A percentile compares a stretch with the other conserved stretches of the same genome.
Evolutionary conservation across 169 alveolate species (phyloP).

Genomic region (Plasmodium yoelii): DNA sequence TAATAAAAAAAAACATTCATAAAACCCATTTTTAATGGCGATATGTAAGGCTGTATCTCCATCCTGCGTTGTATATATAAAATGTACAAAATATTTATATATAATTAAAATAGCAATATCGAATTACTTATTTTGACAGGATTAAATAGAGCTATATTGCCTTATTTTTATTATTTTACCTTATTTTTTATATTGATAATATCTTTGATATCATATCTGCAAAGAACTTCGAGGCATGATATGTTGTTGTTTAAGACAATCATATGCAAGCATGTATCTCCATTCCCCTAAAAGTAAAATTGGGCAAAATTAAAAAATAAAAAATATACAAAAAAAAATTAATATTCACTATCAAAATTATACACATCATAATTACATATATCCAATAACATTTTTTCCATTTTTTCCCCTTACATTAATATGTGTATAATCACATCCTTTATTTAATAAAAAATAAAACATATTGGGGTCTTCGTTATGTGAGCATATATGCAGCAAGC

Average conservation of each 20-base stretch:
- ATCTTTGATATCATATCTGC: slow-evolving; percentile 44
- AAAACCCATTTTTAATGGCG: slow-evolving; percentile 71
- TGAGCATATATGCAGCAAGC: slow-evolving; percentile 63
- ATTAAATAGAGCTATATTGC: too few species aligned
- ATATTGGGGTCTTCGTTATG: slow-evolving; percentile 62
- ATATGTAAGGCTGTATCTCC: slow-evolving; percentile 75
- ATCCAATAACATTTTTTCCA: background rate
- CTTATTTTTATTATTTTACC: slow-evolving; percentile 15
- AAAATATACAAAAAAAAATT: background rate
- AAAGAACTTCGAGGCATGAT: slow-evolving; percentile 54
- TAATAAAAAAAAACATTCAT: slow-evolving; percentile 35
- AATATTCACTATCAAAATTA: too few species aligned
- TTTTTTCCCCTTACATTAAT: slow-evolving; percentile 37
- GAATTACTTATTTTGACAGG: too few species aligned
- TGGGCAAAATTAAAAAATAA: background rate
- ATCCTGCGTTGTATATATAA: slow-evolving; percentile 21
- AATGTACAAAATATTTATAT: background rate
- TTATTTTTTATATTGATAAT: slow-evolving; percentile 65
- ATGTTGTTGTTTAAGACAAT: slow-evolving; percentile 62
- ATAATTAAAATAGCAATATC: background rate
- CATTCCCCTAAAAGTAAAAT: slow-evolving; percentile 33
- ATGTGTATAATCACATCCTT: slow-evolving; percentile 70
- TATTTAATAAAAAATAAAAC: slow-evolving; percentile 56
- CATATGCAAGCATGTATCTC: slow-evolving; percentile 71
- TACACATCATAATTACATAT: too few species aligned